Evolutionary conservation across 768 basidiomycete species (phyloP).

Genomic region (Boletus coccyginus): DNA sequence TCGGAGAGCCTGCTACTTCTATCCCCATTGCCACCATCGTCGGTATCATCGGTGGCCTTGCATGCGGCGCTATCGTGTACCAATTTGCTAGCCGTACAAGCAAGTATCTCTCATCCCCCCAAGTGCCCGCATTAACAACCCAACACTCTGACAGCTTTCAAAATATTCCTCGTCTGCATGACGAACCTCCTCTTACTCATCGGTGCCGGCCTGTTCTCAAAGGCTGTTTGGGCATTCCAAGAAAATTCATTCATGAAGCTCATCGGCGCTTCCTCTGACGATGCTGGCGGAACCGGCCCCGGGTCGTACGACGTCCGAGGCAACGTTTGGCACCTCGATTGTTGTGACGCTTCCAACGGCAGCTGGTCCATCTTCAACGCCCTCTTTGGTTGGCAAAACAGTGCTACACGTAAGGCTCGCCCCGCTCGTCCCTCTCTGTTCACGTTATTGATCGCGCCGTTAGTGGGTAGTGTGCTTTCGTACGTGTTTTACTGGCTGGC

Average conservation of each 20-base stretch:
- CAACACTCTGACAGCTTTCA: constrained; percentile 49
- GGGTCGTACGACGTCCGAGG: constrained; percentile 80
- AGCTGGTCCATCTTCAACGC: constrained; percentile 85
- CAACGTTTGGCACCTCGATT: constrained; percentile 86
- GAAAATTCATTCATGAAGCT: constrained; percentile 60
- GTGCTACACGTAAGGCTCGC: constrained; percentile 53
- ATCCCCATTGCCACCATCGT: constrained; percentile 91
- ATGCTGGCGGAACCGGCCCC: constrained; percentile 68
- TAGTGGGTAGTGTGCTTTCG: constrained; percentile 74
- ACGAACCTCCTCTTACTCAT: constrained; percentile 91
- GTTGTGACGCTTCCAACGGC: constrained; percentile 63
- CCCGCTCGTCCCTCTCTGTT: neutral
- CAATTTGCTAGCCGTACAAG: constrained; percentile 72
- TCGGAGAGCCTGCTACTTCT: constrained; percentile 74
- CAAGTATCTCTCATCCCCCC: constrained; percentile 31
- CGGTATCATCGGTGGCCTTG: constrained; percentile 74
- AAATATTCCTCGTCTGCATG: constrained; percentile 86
- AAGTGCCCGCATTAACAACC: neutral
- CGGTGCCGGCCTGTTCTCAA: constrained; percentile 90
- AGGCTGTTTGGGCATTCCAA: constrained; percentile 71
- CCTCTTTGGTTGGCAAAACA: constrained; percentile 88
- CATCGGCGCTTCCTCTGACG: constrained; percentile 74
- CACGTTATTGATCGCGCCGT: neutral
- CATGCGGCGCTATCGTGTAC: constrained; percentile 77
- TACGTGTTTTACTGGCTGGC: constrained; percentile 94